Conservation (phyloP, 1,139 yeast genomes). For the Debaryomyces robertsiae region DNA sequence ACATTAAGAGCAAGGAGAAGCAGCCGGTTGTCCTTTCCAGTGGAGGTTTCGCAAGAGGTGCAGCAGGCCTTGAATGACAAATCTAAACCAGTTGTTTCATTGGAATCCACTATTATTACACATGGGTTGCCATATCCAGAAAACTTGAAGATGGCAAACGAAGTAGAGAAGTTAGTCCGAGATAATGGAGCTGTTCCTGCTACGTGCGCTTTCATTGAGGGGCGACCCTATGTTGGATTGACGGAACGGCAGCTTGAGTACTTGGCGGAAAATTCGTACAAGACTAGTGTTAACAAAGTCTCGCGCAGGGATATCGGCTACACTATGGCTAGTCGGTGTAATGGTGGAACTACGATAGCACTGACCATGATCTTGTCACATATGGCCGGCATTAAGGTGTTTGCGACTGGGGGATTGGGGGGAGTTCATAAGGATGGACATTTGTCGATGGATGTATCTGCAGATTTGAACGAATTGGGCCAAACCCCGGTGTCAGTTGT, state of each 20-base stretch:
- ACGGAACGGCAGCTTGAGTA: conserved; percentile 44
- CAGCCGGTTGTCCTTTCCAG: conserved; percentile 12
- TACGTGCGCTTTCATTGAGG: conserved; percentile 76
- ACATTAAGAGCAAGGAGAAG: not conserved
- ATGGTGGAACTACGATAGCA: conserved; percentile 91
- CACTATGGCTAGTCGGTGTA: conserved; percentile 60
- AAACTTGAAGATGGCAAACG: conserved; percentile 69
- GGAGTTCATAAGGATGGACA: conserved; percentile 88
- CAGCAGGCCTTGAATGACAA: conserved; percentile 57
- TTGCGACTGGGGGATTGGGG: conserved; percentile 93
- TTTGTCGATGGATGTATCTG: conserved; percentile 75
- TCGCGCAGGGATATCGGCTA: conserved; percentile 82
- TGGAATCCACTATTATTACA: conserved; percentile 85
- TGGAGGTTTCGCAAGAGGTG: conserved; percentile 58
- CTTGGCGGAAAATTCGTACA: conserved; percentile 47
- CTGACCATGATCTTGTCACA: conserved; percentile 84
- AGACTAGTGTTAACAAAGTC: conserved; percentile 53
- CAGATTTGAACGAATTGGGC: conserved; percentile 84
- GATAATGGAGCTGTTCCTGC: conserved; percentile 78
- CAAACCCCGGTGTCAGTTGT: conserved; percentile 85
- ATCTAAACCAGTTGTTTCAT: conserved; percentile 65
- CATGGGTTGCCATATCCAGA: conserved; percentile 88
- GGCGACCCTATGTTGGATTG: conserved; percentile 73
- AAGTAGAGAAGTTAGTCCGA: conserved; percentile 66
- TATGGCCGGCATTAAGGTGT: conserved; percentile 75